Evolutionary conservation across 495 filamentous ascomycete genomes (phyloP).

Genomic region (Penicillium antarcticum): DNA sequence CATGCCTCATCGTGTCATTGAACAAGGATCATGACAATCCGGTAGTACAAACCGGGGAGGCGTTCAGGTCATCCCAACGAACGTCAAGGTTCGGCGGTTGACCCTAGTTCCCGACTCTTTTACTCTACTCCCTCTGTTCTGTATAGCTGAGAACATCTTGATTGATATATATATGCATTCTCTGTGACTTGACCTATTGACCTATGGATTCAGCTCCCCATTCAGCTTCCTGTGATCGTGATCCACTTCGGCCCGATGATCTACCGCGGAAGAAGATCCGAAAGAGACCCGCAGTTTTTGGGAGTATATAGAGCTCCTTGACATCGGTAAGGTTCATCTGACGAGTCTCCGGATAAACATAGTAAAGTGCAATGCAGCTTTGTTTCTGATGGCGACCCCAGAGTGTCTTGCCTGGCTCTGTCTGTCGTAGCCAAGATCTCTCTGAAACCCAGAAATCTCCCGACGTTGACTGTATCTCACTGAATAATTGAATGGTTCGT

Average conservation of each 20-base stretch:
- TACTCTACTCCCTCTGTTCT: too few relatives aligned
- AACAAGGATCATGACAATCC: too few relatives aligned
- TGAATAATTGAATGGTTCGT: slow-evolving; percentile 39
- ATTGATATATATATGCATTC: too few relatives aligned
- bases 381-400: slow-evolving; percentile 6
- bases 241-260: neutral
- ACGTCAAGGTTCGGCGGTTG: too few relatives aligned
- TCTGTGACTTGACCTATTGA: too few relatives aligned
- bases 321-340: neutral
- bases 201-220: too few relatives aligned
- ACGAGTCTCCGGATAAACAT: slow-evolving; percentile 15
- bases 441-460: slow-evolving; percentile 33
- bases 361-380: slow-evolving; percentile 17
- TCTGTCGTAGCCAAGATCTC: slow-evolving; percentile 53
- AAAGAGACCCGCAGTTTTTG: slow-evolving; percentile 53
- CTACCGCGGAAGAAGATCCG: slow-evolving; percentile 44
- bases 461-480: slow-evolving; percentile 26
- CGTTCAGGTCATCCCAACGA: too few relatives aligned
- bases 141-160: too few relatives aligned
- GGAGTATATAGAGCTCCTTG: slow-evolving; percentile 42
- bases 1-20: too few relatives aligned
- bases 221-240: neutral
- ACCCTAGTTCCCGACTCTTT: too few relatives aligned
- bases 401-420: slow-evolving; percentile 41
- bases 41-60: too few relatives aligned